These are phyloP conservation scores for Venustampulla echinocandica DNA, from an alignment of 495 filamentous ascomycete genomes.

Conservation along the genomic window DNA sequence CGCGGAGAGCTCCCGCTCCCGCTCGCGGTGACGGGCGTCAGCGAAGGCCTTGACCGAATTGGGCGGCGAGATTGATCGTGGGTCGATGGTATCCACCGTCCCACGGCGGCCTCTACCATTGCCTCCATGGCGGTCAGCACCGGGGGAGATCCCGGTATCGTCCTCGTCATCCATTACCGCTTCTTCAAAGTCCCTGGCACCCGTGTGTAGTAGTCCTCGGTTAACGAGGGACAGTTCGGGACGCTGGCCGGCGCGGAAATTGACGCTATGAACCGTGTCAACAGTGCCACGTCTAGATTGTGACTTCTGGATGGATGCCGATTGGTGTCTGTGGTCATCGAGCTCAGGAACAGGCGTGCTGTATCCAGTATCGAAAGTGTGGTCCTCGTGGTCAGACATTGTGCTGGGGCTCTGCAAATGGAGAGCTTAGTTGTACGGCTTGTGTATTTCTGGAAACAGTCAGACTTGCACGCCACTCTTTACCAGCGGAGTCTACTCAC, in stretches of 20 bases:
- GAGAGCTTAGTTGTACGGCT: background rate
- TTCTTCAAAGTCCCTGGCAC: constrained; percentile 67
- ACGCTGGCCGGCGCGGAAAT: constrained; percentile 24
- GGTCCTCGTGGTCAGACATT: constrained; percentile 53
- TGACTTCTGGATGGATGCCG: constrained; percentile 51
- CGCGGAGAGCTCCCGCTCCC: constrained; percentile 46
- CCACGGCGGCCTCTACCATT: constrained; percentile 34
- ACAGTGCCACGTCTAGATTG: constrained; percentile 46
- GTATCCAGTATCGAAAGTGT: constrained; percentile 38
- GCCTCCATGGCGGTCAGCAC: constrained; percentile 2
- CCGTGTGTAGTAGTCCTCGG: constrained; percentile 36
- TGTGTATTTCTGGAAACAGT: background rate
- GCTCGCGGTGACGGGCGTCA: constrained; percentile 54
- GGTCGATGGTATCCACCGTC: constrained; percentile 38
- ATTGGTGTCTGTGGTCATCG: constrained; percentile 85
- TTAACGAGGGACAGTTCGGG: constrained; percentile 30
- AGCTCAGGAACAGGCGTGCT: constrained; percentile 81
- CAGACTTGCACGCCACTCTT: too few species aligned
- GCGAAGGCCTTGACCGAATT: constrained; percentile 98
- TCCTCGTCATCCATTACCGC: constrained; percentile 76
- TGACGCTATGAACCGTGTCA: constrained; percentile 41
- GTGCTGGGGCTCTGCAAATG: constrained; percentile 11
- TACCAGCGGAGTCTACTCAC: too few species aligned
- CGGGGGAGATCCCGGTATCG: constrained; percentile 30
- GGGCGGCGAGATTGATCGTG: constrained; percentile 73